Evolutionary conservation across 2,329 filamentous ascomycete genomes (phyloP), one percentile per base, ranked within the genome.

Genomic region (Fusarium neocosmosporiellum): DNA sequence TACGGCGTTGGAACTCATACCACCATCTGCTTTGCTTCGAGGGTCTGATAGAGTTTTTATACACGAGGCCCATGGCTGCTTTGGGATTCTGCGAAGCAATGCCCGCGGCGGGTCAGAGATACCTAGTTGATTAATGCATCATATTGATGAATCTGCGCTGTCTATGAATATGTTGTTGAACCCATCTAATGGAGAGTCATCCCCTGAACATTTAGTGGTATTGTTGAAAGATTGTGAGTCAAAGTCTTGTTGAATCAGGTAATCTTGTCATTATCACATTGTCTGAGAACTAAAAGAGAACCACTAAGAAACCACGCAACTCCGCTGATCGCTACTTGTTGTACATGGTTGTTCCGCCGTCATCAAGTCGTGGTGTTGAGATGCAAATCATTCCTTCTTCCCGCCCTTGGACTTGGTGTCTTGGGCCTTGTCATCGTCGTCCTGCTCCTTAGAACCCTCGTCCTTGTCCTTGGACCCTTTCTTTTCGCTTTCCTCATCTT

Each of bases 1-100:
- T 67, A 75, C 46, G 76, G 76, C 76, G 76, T 78, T 77, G 70
- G 73, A 77, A 75, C 66, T 76, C 67, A 72, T 78, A 74, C 73
- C 73, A 72, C 68, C 75, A 77, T 65, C 72, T 72, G 59, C 50
- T 72, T 72, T 73, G 64, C 70, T 78, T 77, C 66, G 53, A 69
- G 64, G 69, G 66, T 71, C 69, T 69, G 48, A 69, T 74, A 73
- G 68, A 77, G 65, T 75, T 53, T 53, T 31, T 70, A 70, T 53
- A 66, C 63, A 68, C 63, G 39, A 41, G 64, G 34, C 43, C 65
- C 60, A 50, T 57, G 67, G 63, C 58, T 72, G 62, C 71, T 74
- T 70, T 69, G 71, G 71, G 65, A 60, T 74, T 76, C 66, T 77
- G 66, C 68, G 67, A 72, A 67, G 73, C 65, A 68, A 74, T 67